Conservation (phyloP, 176 grass and related monocot genomes). For the Themeda triandra region DNA sequence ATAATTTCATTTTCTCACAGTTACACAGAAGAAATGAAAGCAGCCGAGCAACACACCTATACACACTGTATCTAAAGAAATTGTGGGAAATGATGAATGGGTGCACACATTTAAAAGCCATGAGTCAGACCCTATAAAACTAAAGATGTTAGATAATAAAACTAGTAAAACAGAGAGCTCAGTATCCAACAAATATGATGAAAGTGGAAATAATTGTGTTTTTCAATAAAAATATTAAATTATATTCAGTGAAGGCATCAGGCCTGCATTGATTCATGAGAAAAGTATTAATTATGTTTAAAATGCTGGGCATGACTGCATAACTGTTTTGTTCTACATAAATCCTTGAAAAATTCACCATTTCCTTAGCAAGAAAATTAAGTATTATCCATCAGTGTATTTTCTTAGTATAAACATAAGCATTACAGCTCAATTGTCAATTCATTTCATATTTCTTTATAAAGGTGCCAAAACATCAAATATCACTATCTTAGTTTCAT, state of each 20-base stretch:
- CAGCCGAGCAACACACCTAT: neutral
- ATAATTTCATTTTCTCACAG: neutral
- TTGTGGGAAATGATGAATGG: neutral
- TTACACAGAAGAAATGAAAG: conserved; percentile 5
- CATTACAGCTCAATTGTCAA: conserved; percentile 4
- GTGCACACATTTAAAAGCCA: neutral
- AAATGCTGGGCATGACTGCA: neutral
- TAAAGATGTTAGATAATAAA: neutral
- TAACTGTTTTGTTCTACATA: neutral
- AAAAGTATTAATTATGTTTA: neutral
- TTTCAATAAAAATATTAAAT: neutral
- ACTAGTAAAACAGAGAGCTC: neutral
- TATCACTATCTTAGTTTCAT: neutral
- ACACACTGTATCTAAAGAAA: neutral
- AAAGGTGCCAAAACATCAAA: neutral
- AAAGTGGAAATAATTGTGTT: neutral
- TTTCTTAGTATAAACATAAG: neutral
- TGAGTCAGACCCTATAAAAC: neutral
- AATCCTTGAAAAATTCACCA: neutral
- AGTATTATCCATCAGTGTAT: neutral
- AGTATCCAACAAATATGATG: neutral
- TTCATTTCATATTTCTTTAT: neutral
- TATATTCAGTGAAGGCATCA: neutral
- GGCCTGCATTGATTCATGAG: neutral
- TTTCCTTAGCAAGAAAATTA: conserved; percentile 13